Percentiles rank a stretch among this genome's conserved stretches.
These are phyloP conservation scores for Ophiocordyceps sinensis DNA, from an alignment of 2,329 filamentous ascomycete genomes.

Conservation along the genomic window DNA sequence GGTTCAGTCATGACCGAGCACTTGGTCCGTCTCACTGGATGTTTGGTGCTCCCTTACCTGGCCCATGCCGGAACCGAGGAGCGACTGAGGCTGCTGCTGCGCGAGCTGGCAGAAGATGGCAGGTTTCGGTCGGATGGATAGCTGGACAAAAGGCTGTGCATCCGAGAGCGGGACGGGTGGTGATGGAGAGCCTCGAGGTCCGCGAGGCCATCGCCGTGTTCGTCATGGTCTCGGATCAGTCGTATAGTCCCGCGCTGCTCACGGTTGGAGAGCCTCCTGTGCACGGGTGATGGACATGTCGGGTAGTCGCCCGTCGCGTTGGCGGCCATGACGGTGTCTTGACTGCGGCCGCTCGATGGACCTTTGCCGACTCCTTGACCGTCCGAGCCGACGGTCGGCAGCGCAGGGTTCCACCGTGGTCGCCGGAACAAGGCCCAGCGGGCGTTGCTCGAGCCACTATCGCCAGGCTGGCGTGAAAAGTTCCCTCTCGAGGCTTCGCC, in stretches of 20 bases:
- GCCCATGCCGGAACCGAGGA: constrained; percentile 39
- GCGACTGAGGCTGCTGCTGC: constrained; percentile 28
- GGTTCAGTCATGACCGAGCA: background rate
- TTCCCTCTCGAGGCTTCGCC: background rate
- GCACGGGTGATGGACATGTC: constrained; percentile 26
- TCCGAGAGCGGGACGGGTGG: constrained; percentile 36
- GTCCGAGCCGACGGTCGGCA: constrained; percentile 50
- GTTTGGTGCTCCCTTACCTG: constrained; percentile 17
- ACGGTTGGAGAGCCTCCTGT: constrained; percentile 22
- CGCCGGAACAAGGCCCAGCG: constrained; percentile 10
- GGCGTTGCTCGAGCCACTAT: background rate
- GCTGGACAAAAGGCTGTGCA: constrained; percentile 36
- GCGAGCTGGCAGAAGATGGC: constrained; percentile 36
- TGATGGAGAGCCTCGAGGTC: constrained; percentile 40
- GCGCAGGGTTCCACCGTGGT: constrained; percentile 49
- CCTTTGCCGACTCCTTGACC: constrained; percentile 38
- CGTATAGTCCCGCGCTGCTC: constrained; percentile 22
- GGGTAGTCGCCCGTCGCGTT: constrained; percentile 6
- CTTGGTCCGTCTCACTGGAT: background rate
- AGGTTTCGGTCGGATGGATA: constrained; percentile 36
- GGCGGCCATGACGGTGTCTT: constrained; percentile 7
- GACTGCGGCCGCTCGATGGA: constrained; percentile 16
- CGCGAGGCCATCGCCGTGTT: constrained; percentile 48
- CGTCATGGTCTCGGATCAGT: constrained; percentile 43
- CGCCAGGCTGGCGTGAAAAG: background rate